phyloP scores from a whole-genome alignment of 352 stramenopile species.

The Pythium utonaiense region DNA sequence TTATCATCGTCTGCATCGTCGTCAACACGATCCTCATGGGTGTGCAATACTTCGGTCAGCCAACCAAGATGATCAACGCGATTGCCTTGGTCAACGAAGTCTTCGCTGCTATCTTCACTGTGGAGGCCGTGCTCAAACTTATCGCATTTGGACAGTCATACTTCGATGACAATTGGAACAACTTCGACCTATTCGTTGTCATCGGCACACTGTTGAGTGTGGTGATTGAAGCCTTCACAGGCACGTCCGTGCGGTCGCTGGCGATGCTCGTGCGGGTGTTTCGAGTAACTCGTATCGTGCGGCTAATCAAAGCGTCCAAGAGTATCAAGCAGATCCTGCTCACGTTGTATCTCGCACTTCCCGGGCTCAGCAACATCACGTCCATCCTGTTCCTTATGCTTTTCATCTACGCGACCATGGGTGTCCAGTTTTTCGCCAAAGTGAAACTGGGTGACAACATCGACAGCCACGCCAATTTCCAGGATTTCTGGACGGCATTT shows the following conservation, averaged over 20 bases:
- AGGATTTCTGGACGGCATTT: slow-evolving; percentile 88
- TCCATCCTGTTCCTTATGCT: slow-evolving; percentile 90
- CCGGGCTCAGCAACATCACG: slow-evolving; percentile 88
- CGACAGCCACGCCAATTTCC: slow-evolving; percentile 90
- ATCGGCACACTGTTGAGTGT: slow-evolving; percentile 60
- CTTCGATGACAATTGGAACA: slow-evolving; percentile 86
- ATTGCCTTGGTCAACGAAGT: slow-evolving; percentile 81
- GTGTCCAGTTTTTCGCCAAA: slow-evolving; percentile 91
- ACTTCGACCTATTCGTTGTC: slow-evolving; percentile 87
- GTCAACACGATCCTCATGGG: slow-evolving; percentile 89
- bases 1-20: slow-evolving; percentile 89
- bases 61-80: slow-evolving; percentile 37
- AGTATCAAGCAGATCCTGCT: slow-evolving; percentile 86
- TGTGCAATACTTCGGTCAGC: slow-evolving; percentile 82
- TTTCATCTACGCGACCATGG: slow-evolving; percentile 93
- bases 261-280: slow-evolving; percentile 90
- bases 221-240: slow-evolving; percentile 52
- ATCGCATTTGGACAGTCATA: slow-evolving; percentile 71
- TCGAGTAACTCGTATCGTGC: slow-evolving; percentile 82
- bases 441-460: slow-evolving; percentile 71
- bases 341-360: slow-evolving; percentile 89
- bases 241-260: slow-evolving; percentile 60
- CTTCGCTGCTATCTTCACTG: slow-evolving; percentile 86
- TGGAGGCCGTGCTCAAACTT: slow-evolving; percentile 89
- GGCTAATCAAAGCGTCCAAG: slow-evolving; percentile 84